Evolutionary conservation across 2,329 filamentous ascomycete genomes (phyloP).

Genomic region (Paecilomyces sp.): DNA sequence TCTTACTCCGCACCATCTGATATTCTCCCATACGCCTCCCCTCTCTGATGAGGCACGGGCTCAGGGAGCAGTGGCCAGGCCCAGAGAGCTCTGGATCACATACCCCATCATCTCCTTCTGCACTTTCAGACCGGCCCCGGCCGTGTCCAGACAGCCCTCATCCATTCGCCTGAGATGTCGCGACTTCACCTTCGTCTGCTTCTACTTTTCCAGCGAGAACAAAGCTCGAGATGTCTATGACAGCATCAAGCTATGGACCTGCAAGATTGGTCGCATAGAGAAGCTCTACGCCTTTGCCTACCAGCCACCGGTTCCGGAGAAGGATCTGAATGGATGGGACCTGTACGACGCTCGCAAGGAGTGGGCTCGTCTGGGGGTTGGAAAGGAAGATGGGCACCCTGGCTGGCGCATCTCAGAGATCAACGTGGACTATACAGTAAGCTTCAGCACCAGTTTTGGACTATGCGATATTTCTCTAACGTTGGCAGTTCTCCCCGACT

Average conservation of each 20-base stretch:
- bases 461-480: constrained; percentile 16
- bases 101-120: constrained; percentile 87
- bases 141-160: constrained; percentile 62
- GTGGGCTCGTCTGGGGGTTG: constrained; percentile 81
- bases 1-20: constrained; percentile 57
- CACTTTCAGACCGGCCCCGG: constrained; percentile 65
- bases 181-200: constrained; percentile 89
- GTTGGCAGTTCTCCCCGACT: constrained; percentile 68
- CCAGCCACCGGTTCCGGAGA: constrained; percentile 65
- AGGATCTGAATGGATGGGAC: constrained; percentile 69
- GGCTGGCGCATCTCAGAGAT: constrained; percentile 88
- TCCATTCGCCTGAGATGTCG: constrained; percentile 83
- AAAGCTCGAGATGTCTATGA: constrained; percentile 81
- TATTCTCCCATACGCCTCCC: constrained; percentile 53
- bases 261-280: constrained; percentile 73
- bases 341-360: constrained; percentile 81
- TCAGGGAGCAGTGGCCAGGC: constrained; percentile 36
- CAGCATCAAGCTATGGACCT: constrained; percentile 72
- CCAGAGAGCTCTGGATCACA: constrained; percentile 81
- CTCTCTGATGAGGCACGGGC: constrained; percentile 30
- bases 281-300: constrained; percentile 90
- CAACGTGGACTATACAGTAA: constrained; percentile 72
- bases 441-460: constrained; percentile 5
- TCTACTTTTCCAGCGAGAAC: constrained; percentile 72
- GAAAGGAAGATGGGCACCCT: constrained; percentile 66